phyloP scores from a whole-genome alignment of 1,284 basidiomycete genomes.

The Apiotrichum akiyoshidainum region DNA sequence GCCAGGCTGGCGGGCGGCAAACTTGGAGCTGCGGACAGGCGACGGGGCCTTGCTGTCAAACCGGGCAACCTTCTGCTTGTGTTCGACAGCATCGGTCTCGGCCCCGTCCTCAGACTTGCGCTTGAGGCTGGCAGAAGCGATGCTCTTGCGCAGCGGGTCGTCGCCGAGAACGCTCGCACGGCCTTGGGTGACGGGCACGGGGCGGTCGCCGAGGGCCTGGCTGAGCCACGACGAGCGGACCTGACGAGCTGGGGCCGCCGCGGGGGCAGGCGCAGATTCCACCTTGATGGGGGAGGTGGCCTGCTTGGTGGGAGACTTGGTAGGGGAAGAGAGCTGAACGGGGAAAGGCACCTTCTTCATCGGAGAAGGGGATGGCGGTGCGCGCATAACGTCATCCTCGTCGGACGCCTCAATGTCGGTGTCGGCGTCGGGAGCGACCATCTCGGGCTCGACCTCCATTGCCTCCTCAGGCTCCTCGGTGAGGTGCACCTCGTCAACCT shows the following conservation, averaged over 20 bases:
- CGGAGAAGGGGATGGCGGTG: background rate
- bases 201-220: constrained; percentile 41
- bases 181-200: constrained; percentile 24
- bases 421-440: background rate
- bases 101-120: constrained; percentile 37
- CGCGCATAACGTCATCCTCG: background rate
- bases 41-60: constrained; percentile 22
- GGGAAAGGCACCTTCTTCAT: background rate
- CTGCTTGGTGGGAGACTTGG: background rate
- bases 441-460: background rate
- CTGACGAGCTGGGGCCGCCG: constrained; percentile 26
- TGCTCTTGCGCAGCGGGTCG: constrained; percentile 28
- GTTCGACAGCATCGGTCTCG: constrained; percentile 17
- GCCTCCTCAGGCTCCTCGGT: background rate
- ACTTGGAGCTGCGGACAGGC: constrained; percentile 13
- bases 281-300: constrained; percentile 1
- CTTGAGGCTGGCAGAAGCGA: constrained; percentile 32
- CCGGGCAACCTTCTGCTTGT: constrained; percentile 29
- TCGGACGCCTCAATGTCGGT: constrained; percentile 3
- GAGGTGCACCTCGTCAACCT: background rate
- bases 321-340: background rate
- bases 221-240: constrained; percentile 48
- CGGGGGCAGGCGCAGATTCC: background rate
- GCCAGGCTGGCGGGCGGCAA: constrained; percentile 7
- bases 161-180: constrained; percentile 13